phyloP scores from a whole-genome alignment of 306 rosid species.

The Fragaria ananassa region DNA sequence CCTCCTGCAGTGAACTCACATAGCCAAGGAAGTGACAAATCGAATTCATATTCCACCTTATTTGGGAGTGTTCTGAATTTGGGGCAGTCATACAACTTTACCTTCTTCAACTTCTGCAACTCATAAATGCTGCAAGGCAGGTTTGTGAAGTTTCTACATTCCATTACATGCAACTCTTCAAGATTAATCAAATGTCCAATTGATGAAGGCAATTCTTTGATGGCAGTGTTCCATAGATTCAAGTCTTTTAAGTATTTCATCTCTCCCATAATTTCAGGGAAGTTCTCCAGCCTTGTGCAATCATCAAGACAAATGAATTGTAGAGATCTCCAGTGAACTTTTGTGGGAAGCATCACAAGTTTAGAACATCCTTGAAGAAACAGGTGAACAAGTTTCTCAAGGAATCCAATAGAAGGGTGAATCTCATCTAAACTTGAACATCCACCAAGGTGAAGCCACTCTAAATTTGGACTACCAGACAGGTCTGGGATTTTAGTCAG shows the following conservation, averaged over 20 bases:
- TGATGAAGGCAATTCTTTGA: neutral
- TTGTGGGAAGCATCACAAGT: neutral
- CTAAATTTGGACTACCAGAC: neutral
- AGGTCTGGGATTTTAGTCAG: neutral
- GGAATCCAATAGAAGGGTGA: neutral
- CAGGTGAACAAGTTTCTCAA: neutral
- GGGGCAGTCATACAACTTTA: neutral
- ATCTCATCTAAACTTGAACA: neutral
- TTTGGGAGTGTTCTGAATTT: neutral
- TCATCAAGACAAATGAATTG: neutral
- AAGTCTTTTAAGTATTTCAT: neutral
- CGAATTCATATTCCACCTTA: neutral
- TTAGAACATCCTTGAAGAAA: neutral
- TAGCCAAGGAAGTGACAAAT: neutral
- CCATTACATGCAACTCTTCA: neutral
- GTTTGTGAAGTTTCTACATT: neutral
- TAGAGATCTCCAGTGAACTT: neutral
- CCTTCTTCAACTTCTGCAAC: neutral
- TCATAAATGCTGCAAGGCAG: neutral
- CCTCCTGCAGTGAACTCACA: neutral
- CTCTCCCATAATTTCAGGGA: conserved; percentile 14
- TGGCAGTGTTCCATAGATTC: neutral
- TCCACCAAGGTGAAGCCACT: neutral
- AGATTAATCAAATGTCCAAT: neutral
- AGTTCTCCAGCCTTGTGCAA: neutral